Conservation (phyloP, 208 protist species). For the Crithidia sp. region DNA sequence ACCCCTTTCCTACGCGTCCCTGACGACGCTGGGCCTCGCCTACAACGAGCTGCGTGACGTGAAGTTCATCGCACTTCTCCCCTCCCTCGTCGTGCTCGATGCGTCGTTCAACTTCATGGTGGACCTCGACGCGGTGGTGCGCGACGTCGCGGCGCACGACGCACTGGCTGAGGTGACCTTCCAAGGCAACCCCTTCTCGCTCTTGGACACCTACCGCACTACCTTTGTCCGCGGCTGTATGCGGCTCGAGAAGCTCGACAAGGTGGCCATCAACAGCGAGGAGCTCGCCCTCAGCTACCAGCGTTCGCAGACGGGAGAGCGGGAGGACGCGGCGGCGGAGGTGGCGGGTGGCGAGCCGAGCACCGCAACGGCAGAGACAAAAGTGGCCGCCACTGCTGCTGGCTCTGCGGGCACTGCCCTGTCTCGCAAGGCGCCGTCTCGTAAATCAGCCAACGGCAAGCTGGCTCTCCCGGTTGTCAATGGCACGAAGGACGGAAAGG, state of each 20-base stretch:
- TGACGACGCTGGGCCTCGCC: constrained; percentile 61
- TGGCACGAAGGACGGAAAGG: background rate
- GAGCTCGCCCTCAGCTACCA: constrained; percentile 39
- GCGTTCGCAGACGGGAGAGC: background rate
- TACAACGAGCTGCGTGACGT: constrained; percentile 62
- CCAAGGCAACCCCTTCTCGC: constrained; percentile 68
- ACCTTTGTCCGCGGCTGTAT: constrained; percentile 48
- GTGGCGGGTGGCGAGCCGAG: background rate
- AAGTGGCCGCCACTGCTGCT: background rate
- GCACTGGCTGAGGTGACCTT: constrained; percentile 65
- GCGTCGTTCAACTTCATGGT: constrained; percentile 67
- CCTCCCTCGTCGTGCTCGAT: constrained; percentile 69
- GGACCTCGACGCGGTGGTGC: constrained; percentile 44
- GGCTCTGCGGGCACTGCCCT: background rate
- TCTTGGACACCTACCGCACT: constrained; percentile 66
- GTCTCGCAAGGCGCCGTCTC: background rate
- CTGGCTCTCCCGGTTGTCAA: background rate
- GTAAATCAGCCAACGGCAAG: background rate
- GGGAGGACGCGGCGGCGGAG: background rate
- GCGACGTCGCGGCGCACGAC: constrained; percentile 39
- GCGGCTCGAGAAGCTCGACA: constrained; percentile 66
- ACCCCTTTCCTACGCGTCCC: constrained; percentile 11
- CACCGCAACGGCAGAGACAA: background rate
- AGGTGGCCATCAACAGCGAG: constrained; percentile 41
- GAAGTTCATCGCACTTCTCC: constrained; percentile 52